Conservation (phyloP, 805 yeast genomes). For the Candida easanensis region DNA sequence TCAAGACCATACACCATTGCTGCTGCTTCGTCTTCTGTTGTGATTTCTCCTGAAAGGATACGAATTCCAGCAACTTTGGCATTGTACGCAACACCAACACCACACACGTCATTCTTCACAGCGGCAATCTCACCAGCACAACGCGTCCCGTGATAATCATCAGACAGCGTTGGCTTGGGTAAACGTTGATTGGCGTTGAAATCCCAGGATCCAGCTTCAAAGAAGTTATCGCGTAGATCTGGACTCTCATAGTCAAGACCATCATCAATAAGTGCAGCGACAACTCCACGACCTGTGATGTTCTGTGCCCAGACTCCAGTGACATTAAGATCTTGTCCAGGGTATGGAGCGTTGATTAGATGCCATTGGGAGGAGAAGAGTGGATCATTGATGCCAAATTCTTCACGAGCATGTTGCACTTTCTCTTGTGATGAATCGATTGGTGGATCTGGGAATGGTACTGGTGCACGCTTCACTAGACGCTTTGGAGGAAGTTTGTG, state of each 20-base stretch:
- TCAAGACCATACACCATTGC: constrained; percentile 79
- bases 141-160: constrained; percentile 93
- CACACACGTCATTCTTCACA: constrained; percentile 78
- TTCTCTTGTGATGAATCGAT: constrained; percentile 52
- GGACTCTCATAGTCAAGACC: constrained; percentile 81
- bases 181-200: constrained; percentile 70
- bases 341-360: constrained; percentile 65
- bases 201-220: constrained; percentile 86
- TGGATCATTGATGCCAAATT: constrained; percentile 76
- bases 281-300: constrained; percentile 77
- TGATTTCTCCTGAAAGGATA: constrained; percentile 75
- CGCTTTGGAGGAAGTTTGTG: constrained; percentile 53
- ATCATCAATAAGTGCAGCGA: constrained; percentile 90
- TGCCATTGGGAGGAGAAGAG: constrained; percentile 89
- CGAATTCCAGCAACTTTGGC: constrained; percentile 88
- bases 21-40: constrained; percentile 87
- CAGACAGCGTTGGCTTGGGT: constrained; percentile 77
- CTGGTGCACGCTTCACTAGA: constrained; percentile 58
- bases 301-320: constrained; percentile 80
- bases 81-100: constrained; percentile 93
- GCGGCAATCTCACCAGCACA: constrained; percentile 98
- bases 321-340: constrained; percentile 86
- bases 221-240: constrained; percentile 71
- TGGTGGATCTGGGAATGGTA: constrained; percentile 34
- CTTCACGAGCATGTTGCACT: constrained; percentile 43